These are phyloP conservation scores for Neopestalotiopsis rosae DNA, from an alignment of 2,329 filamentous ascomycete species.

Conservation along the genomic window DNA sequence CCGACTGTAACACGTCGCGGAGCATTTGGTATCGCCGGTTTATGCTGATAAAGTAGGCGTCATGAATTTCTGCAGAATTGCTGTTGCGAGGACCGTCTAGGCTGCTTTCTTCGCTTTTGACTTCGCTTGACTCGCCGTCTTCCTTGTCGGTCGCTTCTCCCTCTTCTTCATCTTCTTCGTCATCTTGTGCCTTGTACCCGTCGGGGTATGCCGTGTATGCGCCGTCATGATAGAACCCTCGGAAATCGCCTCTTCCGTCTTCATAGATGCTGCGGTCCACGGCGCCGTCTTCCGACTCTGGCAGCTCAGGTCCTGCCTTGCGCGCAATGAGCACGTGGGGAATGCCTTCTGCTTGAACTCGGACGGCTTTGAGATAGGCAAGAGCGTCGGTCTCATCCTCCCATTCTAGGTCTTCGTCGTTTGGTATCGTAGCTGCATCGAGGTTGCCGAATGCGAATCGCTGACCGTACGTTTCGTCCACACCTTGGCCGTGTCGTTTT, in stretches of 20 bases:
- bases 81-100: constrained; percentile 35
- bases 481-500: constrained; percentile 20
- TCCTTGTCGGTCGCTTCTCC: constrained; percentile 31
- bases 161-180: constrained; percentile 31
- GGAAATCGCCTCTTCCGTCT: constrained; percentile 54
- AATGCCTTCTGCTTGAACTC: constrained; percentile 75
- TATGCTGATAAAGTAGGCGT: constrained; percentile 72
- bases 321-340: constrained; percentile 74
- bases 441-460: constrained; percentile 64
- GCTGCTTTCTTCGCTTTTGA: constrained; percentile 28
- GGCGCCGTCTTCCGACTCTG: constrained; percentile 34
- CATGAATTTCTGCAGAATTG: constrained; percentile 52
- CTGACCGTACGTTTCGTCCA: constrained; percentile 62
- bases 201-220: constrained; percentile 73
- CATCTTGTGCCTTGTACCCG: constrained; percentile 33
- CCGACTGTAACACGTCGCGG: constrained; percentile 62
- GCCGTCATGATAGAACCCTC: constrained; percentile 77
- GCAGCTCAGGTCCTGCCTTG: constrained; percentile 57
- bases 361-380: constrained; percentile 63
- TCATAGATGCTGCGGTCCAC: constrained; percentile 53
- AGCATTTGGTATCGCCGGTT: constrained; percentile 69
- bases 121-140: constrained; percentile 29
- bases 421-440: constrained; percentile 42
- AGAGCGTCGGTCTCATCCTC: constrained; percentile 62
- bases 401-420: constrained; percentile 56